Evolutionary conservation across 345 rosid genomes (phyloP).

Genomic region (Arabidopsis arenosa): DNA sequence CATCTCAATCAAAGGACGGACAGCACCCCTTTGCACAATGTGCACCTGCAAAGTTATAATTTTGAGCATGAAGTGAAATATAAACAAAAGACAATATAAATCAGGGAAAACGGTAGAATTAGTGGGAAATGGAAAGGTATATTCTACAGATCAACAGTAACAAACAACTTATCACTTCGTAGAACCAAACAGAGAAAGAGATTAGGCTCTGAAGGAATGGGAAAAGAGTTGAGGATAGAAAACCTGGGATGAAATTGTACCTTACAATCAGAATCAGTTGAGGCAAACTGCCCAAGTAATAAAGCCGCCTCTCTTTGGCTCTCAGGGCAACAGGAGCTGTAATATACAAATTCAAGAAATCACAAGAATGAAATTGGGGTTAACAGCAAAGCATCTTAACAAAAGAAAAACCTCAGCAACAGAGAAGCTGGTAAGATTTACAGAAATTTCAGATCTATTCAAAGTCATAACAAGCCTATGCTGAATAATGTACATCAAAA

Average conservation of each 20-base stretch:
- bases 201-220: slow-evolving; percentile 14
- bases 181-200: slow-evolving; percentile 26
- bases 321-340: slow-evolving; percentile 96
- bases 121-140: not conserved
- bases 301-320: slow-evolving; percentile 99
- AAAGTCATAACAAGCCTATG: slow-evolving; percentile 6
- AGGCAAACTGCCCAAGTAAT: slow-evolving; percentile 98
- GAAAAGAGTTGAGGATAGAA: slow-evolving; percentile 1
- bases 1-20: slow-evolving; percentile 92
- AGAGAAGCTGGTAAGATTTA: slow-evolving; percentile 8
- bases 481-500: slow-evolving; percentile 12
- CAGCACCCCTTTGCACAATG: slow-evolving; percentile 99
- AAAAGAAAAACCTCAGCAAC: slow-evolving; percentile 9
- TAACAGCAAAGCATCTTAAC: slow-evolving; percentile 15
- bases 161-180: slow-evolving; percentile 28
- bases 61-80: slow-evolving; percentile 12
- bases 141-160: slow-evolving; percentile 15
- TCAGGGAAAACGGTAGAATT: not conserved
- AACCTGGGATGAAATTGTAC: slow-evolving; percentile 46
- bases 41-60: slow-evolving; percentile 68
- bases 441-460: slow-evolving; percentile 2
- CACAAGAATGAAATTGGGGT: slow-evolving; percentile 8
- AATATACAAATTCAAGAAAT: slow-evolving; percentile 28
- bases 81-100: slow-evolving; percentile 1
- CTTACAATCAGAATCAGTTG: slow-evolving; percentile 99